Evolutionary conservation across 23 red algal species (phyloP).

Genomic region (Gracilaria domingensis): DNA sequence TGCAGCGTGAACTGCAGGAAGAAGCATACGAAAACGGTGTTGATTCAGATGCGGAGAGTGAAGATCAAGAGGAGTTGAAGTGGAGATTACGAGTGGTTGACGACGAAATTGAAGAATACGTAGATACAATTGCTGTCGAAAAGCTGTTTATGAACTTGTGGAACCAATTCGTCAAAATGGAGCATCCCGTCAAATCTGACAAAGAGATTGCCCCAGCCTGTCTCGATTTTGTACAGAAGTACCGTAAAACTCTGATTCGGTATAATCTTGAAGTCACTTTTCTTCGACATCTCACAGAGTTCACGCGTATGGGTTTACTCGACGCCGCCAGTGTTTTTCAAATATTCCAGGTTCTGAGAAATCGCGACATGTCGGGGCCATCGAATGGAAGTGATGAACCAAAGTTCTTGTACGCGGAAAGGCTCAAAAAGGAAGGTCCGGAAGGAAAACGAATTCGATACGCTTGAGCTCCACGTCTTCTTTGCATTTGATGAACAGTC

Average conservation of each 20-base stretch:
- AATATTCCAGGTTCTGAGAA: constrained; percentile 23
- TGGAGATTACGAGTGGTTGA: constrained; percentile 51
- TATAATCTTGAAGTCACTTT: constrained; percentile 56
- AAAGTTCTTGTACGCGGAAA: constrained; percentile 49
- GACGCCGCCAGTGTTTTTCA: constrained; percentile 39
- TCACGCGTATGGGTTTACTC: constrained; percentile 57
- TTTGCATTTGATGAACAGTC: background rate
- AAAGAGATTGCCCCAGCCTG: constrained; percentile 50
- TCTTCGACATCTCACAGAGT: constrained; percentile 61
- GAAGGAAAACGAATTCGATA: constrained; percentile 38
- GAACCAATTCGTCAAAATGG: constrained; percentile 71
- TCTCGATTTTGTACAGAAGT: constrained; percentile 55
- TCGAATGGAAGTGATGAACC: constrained; percentile 43
- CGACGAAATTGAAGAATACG: constrained; percentile 64
- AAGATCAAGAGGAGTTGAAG: constrained; percentile 22
- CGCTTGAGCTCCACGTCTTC: background rate
- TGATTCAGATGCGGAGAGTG: constrained; percentile 56
- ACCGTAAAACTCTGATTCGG: constrained; percentile 38
- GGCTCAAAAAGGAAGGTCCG: constrained; percentile 6
- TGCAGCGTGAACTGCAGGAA: constrained; percentile 32
- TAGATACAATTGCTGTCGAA: constrained; percentile 61
- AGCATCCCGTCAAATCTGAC: constrained; percentile 42
- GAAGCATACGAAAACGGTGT: constrained; percentile 44
- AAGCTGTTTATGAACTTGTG: constrained; percentile 69
- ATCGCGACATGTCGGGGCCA: constrained; percentile 34